Evolutionary conservation across 768 basidiomycete species (phyloP), one percentile per base, ranked within the genome.

Genomic region (Leucocoprinus leucothites): DNA sequence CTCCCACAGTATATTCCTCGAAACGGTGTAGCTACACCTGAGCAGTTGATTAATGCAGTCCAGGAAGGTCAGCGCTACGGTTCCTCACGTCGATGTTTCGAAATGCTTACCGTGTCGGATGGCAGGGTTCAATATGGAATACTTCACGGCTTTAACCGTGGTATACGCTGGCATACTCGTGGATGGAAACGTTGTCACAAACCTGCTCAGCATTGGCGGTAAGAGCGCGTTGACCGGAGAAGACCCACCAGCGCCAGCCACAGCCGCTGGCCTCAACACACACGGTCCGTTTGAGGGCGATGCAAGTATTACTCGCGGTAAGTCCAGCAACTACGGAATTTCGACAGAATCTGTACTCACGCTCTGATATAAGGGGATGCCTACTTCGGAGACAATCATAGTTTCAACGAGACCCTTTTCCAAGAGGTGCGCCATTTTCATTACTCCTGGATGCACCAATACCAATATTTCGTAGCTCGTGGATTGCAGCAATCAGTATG

Each of bases 341-440:
- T 13, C 24, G 13, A 8, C 6, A 31, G 11, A 31, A 5, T 31
- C 31, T 31, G 48, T n/a, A 49, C 34, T 47, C 19, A 47, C 19
- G 19, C 31, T 55, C 40, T n/a, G 34, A 40, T 25, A 50, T 21
- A 22, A 16, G 59, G 24, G 13, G 62, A 65, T 48, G 54, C 57
- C 26, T 61, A 51, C 47, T 63, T 63, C 21, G 64, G 60, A 8
- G 60, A 63, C 40, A 63, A 65, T 28, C 53, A 57, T 47, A 63
- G 60, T 34, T 61, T 65, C 42, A 65, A 65, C 49, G 53, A 63
- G 41, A 61, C 60, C 1, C 56, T 61, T 1, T 65, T 58, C 43
- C 52, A 63, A 9, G 47, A 63, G 57, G 64, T 59, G 31, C 11
- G 31, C n/a, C 31, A n/a, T n/a, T n/a, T n/a, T n/a, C n/a, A n/a